Conservation (phyloP, 176 grass and related monocot species). For the Zizania latifolia region DNA sequence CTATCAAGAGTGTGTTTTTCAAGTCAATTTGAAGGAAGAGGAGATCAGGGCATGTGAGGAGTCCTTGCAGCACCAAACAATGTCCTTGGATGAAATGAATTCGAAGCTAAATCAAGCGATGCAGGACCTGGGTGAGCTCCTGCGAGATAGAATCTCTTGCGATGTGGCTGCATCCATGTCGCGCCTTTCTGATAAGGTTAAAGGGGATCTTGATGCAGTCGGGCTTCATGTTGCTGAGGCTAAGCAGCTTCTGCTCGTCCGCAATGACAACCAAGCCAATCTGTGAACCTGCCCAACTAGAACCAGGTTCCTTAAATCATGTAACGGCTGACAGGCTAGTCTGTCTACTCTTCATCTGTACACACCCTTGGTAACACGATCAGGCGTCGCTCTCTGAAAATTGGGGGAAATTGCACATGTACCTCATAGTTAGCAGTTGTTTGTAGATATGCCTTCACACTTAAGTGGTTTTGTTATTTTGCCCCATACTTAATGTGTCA, state of each 20-base stretch:
- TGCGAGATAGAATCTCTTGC: conserved; percentile 27
- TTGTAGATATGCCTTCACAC: too few relatives aligned
- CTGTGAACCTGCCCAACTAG: background rate
- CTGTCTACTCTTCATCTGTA: conserved; percentile 9
- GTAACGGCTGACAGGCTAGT: conserved; percentile 20
- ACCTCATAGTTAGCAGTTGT: too few relatives aligned
- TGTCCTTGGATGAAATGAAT: conserved; percentile 48
- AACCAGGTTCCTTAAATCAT: background rate
- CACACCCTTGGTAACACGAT: background rate
- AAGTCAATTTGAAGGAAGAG: conserved; percentile 48
- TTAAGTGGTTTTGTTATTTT: too few relatives aligned
- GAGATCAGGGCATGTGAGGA: conserved; percentile 52
- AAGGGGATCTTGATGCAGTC: conserved; percentile 37
- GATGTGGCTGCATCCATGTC: conserved; percentile 16
- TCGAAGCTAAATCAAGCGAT: conserved; percentile 39
- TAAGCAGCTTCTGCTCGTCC: conserved; percentile 36
- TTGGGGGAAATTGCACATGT: too few relatives aligned
- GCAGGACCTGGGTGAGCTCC: conserved; percentile 38
- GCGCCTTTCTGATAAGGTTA: conserved; percentile 43
- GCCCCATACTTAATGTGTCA: too few relatives aligned
- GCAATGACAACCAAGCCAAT: background rate
- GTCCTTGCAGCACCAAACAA: conserved; percentile 38
- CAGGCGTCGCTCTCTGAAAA: background rate
- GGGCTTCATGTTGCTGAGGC: conserved; percentile 47
- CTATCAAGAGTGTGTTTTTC: conserved; percentile 61